Base-by-base conservation (phyloP, 2,329 filamentous ascomycete genomes). In the Aureobasidium zeae region DNA sequence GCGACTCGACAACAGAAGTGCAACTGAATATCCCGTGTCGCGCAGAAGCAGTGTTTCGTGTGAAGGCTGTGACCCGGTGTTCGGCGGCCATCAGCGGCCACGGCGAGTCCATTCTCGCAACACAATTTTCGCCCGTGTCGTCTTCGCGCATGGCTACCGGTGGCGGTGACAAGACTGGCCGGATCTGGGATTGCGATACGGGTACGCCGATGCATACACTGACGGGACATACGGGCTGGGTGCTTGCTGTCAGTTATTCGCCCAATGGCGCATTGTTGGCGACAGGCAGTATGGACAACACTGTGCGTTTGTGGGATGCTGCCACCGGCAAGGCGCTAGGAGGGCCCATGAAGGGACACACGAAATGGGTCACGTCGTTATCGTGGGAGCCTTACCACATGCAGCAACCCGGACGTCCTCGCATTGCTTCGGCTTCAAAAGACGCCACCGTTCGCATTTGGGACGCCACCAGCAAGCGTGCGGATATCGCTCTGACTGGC, bases 101-200 rank as follows among this genome's bases (percentile, higher is more conserved):
- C 63, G 88, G 87, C 28, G 84, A 94, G 61, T 81, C 88, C 3
- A 96, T 96, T 53, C 71, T 96, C 16, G 77, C 84, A 21, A 81
- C 84, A 2, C 79, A 88, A 28, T 96, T 95, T 63, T 91, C 84
- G 0, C 89, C 89, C 0, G 74, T 76, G 26, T 79, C 76, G 5
- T 89, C 84, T 19, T 78, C 79, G 9, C 74, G 81, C 47, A 74
- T 95, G 62, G 88, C 87, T 0, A 94, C 86, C 1, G 91, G 89
- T 0, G 86, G 83, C 49, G 91, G 91, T 34, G 91, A 98, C 58
- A 83, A 83, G 53, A 95, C 88, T 1, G 89, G 88, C 0, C 72
- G 89, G 45, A 81, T 96, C 66, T 95, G 86, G 86, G 88, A 98
- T 57, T 88, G 86, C 36, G 86, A 95, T 56, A 95, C 87, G 0